phyloP scores from a whole-genome alignment of 176 grass and related monocot species.

The Bonia amplexicaulis region DNA sequence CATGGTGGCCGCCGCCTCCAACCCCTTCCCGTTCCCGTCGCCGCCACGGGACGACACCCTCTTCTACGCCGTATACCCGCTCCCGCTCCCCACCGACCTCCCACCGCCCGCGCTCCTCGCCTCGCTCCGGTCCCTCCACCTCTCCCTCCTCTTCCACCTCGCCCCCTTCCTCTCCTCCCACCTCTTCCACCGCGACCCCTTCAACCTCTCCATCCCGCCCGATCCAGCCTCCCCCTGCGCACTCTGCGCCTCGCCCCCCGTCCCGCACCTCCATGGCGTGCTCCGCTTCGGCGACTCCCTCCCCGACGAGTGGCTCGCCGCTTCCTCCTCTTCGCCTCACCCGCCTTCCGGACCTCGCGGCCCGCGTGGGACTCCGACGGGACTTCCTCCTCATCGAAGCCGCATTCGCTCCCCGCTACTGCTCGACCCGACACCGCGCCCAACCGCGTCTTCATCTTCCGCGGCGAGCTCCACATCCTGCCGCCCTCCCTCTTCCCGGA shows the following conservation, averaged over 20 bases:
- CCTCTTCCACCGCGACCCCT: too few species aligned
- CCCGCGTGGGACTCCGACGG: conserved; percentile 74
- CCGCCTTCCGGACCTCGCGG: conserved; percentile 21
- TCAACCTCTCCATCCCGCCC: background rate
- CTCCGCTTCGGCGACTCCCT: conserved; percentile 66
- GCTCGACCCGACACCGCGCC: conserved; percentile 60
- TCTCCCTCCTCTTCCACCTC: too few species aligned
- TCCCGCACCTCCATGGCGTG: conserved; percentile 71
- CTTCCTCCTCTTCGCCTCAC: conserved; percentile 69
- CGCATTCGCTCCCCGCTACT: conserved; percentile 62
- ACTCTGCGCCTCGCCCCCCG: conserved; percentile 42
- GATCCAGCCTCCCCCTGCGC: conserved; percentile 43
- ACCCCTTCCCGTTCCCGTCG: too few species aligned
- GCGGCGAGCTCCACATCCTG: conserved; percentile 72
- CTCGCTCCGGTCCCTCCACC: too few species aligned
- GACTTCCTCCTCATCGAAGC: conserved; percentile 97
- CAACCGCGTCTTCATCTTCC: conserved; percentile 78
- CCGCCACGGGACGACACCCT: too few species aligned
- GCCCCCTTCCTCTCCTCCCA: too few species aligned
- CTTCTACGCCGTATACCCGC: too few species aligned
- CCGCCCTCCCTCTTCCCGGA: conserved; percentile 45
- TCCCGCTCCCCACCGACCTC: too few species aligned
- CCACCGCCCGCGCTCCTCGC: too few species aligned
- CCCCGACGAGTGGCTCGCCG: conserved; percentile 74
- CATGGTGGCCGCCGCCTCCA: too few species aligned